These are phyloP conservation scores for Solanum megistacrolobum DNA, from an alignment of 257 asterid species.

Conservation along the genomic window DNA sequence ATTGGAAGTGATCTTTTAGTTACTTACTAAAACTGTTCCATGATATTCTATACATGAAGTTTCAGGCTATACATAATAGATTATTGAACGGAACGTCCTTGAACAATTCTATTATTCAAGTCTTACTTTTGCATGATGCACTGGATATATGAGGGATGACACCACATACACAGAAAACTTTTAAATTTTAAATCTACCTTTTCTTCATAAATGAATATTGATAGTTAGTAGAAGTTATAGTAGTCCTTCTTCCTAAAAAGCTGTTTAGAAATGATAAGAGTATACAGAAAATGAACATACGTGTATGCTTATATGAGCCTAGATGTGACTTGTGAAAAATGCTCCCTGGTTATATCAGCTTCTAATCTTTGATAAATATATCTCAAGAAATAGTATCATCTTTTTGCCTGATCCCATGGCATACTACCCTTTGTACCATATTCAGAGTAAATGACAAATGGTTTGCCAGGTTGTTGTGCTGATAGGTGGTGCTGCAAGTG, in stretches of 20 bases:
- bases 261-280: not conserved
- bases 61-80: not conserved
- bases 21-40: not conserved
- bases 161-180: not conserved
- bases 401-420: not conserved
- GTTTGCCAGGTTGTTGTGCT: conserved; percentile 65
- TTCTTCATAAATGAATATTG: not conserved
- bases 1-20: not conserved
- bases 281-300: not conserved
- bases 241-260: not conserved
- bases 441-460: not conserved
- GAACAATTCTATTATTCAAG: not conserved
- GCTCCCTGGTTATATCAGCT: not conserved
- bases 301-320: not conserved
- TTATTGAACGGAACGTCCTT: not conserved
- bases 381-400: not conserved
- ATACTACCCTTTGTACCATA: not conserved
- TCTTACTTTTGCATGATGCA: not conserved
- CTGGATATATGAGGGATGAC: not conserved
- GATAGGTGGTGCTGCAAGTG: conserved; percentile 83
- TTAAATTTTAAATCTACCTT: not conserved
- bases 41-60: not conserved
- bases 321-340: not conserved
- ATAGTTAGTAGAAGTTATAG: not conserved
- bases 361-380: not conserved